Evolutionary conservation across 139 green algal genomes (phyloP).

Genomic region (Nannochloris sp.): DNA sequence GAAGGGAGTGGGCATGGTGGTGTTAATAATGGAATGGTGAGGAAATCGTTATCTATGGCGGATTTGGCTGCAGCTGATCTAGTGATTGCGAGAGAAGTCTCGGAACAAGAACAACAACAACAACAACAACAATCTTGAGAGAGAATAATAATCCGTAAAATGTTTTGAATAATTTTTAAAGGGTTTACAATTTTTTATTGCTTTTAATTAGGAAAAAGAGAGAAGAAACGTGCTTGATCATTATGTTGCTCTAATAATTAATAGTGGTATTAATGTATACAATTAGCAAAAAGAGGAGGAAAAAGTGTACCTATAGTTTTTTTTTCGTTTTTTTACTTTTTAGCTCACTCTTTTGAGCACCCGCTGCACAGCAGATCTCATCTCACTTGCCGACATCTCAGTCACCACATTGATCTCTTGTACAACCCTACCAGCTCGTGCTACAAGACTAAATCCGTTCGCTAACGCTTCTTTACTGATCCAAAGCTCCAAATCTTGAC

Average conservation of each 20-base stretch:
- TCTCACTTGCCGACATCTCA: slow-evolving; percentile 14
- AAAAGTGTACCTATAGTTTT: slow-evolving; percentile 1
- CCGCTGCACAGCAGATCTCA: slow-evolving; percentile 32
- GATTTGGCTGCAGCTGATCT: slow-evolving; percentile 23
- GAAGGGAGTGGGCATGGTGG: not conserved
- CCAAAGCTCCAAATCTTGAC: slow-evolving; percentile 55
- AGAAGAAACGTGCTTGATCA: not conserved
- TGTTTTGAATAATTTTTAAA: not conserved
- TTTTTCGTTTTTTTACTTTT: not conserved
- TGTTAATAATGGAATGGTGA: not conserved
- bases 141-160: not conserved
- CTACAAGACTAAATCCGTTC: slow-evolving; percentile 44
- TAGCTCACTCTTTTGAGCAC: slow-evolving; percentile 32
- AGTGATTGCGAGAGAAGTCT: slow-evolving; percentile 10
- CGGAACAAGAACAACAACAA: not conserved
- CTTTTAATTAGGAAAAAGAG: not conserved
- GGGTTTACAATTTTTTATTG: slow-evolving; percentile 1
- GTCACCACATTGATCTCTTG: slow-evolving; percentile 48
- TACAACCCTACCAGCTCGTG: slow-evolving; percentile 33
- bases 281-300: not conserved
- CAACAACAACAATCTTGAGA: not conserved
- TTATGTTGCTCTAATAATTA: not conserved
- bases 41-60: slow-evolving; percentile 11
- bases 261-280: not conserved
- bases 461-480: slow-evolving; percentile 31